Percentiles rank a stretch among this genome's conserved stretches.
phyloP scores from a whole-genome alignment of 2,329 filamentous ascomycete species.

The Geosmithia putterillii region DNA sequence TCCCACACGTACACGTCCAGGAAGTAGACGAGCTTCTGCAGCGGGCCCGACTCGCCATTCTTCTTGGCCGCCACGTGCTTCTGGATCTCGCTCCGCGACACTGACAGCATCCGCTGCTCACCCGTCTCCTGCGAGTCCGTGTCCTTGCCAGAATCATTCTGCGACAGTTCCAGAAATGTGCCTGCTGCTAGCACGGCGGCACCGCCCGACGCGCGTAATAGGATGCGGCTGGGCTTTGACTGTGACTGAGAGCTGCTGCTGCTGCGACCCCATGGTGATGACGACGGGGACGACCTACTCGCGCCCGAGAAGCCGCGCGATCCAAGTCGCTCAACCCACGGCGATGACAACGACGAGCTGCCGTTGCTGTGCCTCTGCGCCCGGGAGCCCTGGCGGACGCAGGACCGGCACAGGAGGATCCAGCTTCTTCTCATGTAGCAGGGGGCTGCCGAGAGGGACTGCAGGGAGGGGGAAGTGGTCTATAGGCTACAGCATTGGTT shows the following conservation, averaged over 20 bases:
- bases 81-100: constrained; percentile 64
- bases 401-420: constrained; percentile 29
- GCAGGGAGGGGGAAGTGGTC: not conserved
- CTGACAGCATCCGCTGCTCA: constrained; percentile 78
- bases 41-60: constrained; percentile 42
- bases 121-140: constrained; percentile 28
- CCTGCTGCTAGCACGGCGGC: constrained; percentile 36
- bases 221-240: too few relatives aligned
- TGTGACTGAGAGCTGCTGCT: too few relatives aligned
- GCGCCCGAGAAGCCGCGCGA: not conserved
- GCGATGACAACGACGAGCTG: constrained; percentile 5
- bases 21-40: constrained; percentile 50
- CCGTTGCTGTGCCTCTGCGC: constrained; percentile 8
- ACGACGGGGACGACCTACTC: too few relatives aligned
- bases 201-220: constrained; percentile 26
- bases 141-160: constrained; percentile 33
- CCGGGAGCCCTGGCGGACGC: constrained; percentile 23
- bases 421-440: constrained; percentile 19
- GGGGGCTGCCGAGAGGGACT: too few relatives aligned
- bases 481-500: not conserved
- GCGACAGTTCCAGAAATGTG: constrained; percentile 45
- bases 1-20: constrained; percentile 69
- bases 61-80: constrained; percentile 54
- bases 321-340: constrained; percentile 3
- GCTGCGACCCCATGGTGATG: too few relatives aligned